phyloP scores from a whole-genome alignment of 345 rosid genomes.

The Arabidopsis suecica region DNA sequence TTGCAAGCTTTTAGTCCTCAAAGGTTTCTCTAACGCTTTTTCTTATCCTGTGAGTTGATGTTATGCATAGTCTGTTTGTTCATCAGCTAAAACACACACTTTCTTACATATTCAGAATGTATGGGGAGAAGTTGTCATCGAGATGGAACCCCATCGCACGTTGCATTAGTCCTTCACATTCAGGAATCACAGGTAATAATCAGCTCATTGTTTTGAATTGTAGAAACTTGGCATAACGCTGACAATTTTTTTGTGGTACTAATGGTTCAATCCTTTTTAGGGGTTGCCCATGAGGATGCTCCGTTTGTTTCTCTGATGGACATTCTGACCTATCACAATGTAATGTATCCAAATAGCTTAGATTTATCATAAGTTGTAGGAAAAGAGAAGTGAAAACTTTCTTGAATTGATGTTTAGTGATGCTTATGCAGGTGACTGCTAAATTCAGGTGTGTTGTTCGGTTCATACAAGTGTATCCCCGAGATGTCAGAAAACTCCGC shows the following conservation, averaged over 20 bases:
- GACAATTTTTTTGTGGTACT: neutral
- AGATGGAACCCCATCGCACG: slow-evolving; percentile 21
- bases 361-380: neutral
- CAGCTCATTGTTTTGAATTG: neutral
- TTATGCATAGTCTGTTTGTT: neutral
- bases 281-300: slow-evolving; percentile 44
- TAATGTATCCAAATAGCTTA: slow-evolving; percentile 10
- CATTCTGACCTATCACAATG: slow-evolving; percentile 38
- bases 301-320: slow-evolving; percentile 40
- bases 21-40: slow-evolving; percentile 31
- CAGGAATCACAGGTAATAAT: slow-evolving; percentile 41
- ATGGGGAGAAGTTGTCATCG: slow-evolving; percentile 19
- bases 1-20: slow-evolving; percentile 25
- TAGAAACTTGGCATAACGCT: neutral
- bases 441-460: slow-evolving; percentile 41
- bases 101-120: slow-evolving; percentile 16
- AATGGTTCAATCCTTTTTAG: neutral
- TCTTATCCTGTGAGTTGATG: slow-evolving; percentile 12
- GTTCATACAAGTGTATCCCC: slow-evolving; percentile 40
- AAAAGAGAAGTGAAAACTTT: neutral
- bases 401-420: slow-evolving; percentile 19
- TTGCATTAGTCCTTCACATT: slow-evolving; percentile 21
- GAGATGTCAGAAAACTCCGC: slow-evolving; percentile 22
- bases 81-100: neutral
- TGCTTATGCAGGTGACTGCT: slow-evolving; percentile 40